Base-by-base conservation (phyloP, 805 yeast species). In the Candida bentonensis region DNA sequence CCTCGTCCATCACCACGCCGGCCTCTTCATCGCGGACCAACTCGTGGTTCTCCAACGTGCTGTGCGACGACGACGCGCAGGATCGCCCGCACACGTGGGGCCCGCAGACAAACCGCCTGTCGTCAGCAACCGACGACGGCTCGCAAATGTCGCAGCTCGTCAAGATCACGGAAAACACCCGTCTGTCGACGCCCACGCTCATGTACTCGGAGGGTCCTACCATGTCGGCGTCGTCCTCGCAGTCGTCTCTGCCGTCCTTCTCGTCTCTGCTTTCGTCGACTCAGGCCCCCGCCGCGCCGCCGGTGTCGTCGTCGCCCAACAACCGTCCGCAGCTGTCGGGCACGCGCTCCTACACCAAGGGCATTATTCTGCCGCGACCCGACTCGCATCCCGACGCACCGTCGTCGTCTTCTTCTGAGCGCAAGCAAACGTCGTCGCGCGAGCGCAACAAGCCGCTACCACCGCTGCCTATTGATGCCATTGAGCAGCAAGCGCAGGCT, bases 1-100 rank as follows among this genome's bases (percentile, higher is more conserved):
- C 53, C 5, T 51, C 55, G 21, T 46, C 41, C 42, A 34, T 49
- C 28, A 42, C 49, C 17, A 51, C 56, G 21, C 51, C 56, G 5
- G 39, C 46, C 22, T 49, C 51, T 15, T 47, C 53, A 4, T 46
- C 53, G 5, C 44, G 46, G 23, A 51, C 56, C 17, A 49, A 44
- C 39, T 49, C 56, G 27, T 55, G 58, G 57, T 50, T 53, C 27
- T 50, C 57, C 15, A 42, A 47, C 17, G 58, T 53, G 33, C 47
- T 55, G 21, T 41, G 36, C 40, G 20, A 21, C 33, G 39, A 43
- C 43, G 22, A 43, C 3, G 56, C 44, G 22, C 58, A 55, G 30
- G 55, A 53, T 21, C 44, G 59, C 7, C 59, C 59, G 2, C 53
- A 51, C 39, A 55, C 59, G 3, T 55, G 59, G 59, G 57, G 59